Base-by-base conservation (phyloP, 176 grass and related monocot genomes). In the Elymus sibiricus region DNA sequence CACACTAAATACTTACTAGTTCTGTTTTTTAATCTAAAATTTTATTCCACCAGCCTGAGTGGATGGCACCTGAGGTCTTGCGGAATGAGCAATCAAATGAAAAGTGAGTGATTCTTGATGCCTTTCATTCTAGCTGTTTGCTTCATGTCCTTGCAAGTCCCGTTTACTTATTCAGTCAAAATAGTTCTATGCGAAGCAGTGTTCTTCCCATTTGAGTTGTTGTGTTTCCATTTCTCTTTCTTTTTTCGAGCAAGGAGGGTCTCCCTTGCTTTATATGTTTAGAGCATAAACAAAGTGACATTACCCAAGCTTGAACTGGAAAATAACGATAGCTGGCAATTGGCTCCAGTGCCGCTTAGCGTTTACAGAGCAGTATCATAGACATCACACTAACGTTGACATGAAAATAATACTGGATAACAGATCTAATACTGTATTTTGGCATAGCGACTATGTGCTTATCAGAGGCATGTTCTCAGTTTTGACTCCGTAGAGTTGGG, bases 51-150 rank as follows among this genome's bases (percentile, higher is more conserved):
- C 85, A 99, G 97, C 97, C 97, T 73, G 97, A 99, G 82, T 99
- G 97, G 97, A 99, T 99, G 97, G 97, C 97, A 74, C 97, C 97
- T 7, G 97, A 99, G 89, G 97, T 99, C 64, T 90, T 99, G 85
- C 88, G 94, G 60, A 99, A 99, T 77, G 97, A 99, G 88, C 94
- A 93, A 70, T 97, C 97, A 70, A 96, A 99, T 88, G 97, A 99
- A 76, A 99, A 99, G 97, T 99, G 72, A 99, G 92, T 92, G 32
- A 5, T 80, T 44, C 64, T 76, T 58, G 47, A 69, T 17, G 32
- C 26, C 13, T 51, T 44, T 74, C 44, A 62, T 75, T 84, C 80
- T 29, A 51, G 43, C 37, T 61, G 11, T 74, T 80, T 78, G 17
- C 68, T 65, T 71, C 35, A 76, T 65, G 47, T 42, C 49, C 35